phyloP scores from a whole-genome alignment of 75 land plant species.

The Picea sitchensis region DNA sequence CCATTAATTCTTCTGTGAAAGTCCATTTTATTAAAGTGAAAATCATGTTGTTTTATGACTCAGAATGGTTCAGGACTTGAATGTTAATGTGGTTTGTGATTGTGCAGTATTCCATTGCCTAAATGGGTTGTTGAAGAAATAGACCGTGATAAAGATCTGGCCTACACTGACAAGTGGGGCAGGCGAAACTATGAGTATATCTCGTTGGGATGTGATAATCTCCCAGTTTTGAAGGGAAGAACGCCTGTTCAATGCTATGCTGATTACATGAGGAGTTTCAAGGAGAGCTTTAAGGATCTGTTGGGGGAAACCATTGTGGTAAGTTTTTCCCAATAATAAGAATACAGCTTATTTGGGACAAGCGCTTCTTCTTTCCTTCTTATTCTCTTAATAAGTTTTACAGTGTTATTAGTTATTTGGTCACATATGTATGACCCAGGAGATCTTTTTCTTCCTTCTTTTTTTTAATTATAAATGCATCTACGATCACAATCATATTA shows the following conservation, averaged over 20 bases:
- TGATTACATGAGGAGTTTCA: constrained; percentile 89
- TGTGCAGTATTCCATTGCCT: constrained; percentile 77
- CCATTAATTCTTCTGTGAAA: too few species aligned
- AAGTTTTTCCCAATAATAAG: neutral
- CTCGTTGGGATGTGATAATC: constrained; percentile 78
- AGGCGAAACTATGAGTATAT: constrained; percentile 79
- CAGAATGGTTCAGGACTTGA: neutral
- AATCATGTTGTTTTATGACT: neutral
- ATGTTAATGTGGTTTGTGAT: neutral
- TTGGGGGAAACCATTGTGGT: constrained; percentile 86
- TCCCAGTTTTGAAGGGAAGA: constrained; percentile 81
- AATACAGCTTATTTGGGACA: too few species aligned
- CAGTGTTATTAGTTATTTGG: too few species aligned
- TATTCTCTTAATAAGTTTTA: too few species aligned
- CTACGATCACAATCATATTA: too few species aligned
- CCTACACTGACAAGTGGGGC: constrained; percentile 82
- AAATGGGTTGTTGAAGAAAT: constrained; percentile 82
- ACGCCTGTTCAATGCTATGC: constrained; percentile 84
- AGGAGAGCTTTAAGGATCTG: constrained; percentile 57
- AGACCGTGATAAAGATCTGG: constrained; percentile 60
- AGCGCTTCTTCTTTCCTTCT: too few species aligned
- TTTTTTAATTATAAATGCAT: too few species aligned
- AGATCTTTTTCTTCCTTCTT: too few species aligned
- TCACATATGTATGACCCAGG: too few species aligned
- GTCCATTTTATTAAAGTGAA: neutral